Base-by-base conservation (phyloP, 2,329 filamentous ascomycete genomes). In the Periconia sp. region DNA sequence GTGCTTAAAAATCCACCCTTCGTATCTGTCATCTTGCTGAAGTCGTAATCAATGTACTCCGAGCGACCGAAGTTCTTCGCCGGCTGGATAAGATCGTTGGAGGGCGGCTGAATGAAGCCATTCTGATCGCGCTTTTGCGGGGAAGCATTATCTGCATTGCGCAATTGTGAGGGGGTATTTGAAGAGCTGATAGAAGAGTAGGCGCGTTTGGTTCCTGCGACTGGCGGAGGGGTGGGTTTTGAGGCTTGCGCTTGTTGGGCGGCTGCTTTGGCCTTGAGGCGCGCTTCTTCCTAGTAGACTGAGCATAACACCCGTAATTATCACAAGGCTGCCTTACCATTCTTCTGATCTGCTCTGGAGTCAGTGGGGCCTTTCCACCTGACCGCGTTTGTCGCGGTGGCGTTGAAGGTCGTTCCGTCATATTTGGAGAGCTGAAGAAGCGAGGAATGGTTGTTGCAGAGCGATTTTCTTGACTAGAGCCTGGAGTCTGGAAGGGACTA, bases 1-100 rank as follows among this genome's bases (percentile, higher is more conserved):
- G 83, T 81, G n/a, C 87, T 88, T 53, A 99, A 73, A 70, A 99
- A 99, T 1, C 94, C 94, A 50, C 94, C 94, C 66, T 96, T 96
- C 1, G 92, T 97, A 69, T 99, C 94, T 5, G 87, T 95, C 91
- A 99, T 97, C 73, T 92, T 88, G 66, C 88, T 92, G 73, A 99
- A 94, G 70, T 99, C 94, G 73, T 96, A 97, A 65, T 99, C 94
- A 63, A 99, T 92, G 66, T 88, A 97, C 68, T 68, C 65, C 6
- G 61, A 65, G 34, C 94, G 92, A 48, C 88, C 84, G 57, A 97
- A 96, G 63, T 95, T 96, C 61, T 85, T 83, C 26, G 89, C 89
- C 1, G 92, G 87, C 41, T 84, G 85, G 36, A 95, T 85, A 47
- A 66, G 75, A 12, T 77, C 75, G 52, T 79, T 73, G 9, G 63